Percentiles rank a stretch among this genome's conserved stretches.
Evolutionary conservation across 1,139 yeast species (phyloP).

Genomic region (Zhuliangozyma blackwelliae): DNA sequence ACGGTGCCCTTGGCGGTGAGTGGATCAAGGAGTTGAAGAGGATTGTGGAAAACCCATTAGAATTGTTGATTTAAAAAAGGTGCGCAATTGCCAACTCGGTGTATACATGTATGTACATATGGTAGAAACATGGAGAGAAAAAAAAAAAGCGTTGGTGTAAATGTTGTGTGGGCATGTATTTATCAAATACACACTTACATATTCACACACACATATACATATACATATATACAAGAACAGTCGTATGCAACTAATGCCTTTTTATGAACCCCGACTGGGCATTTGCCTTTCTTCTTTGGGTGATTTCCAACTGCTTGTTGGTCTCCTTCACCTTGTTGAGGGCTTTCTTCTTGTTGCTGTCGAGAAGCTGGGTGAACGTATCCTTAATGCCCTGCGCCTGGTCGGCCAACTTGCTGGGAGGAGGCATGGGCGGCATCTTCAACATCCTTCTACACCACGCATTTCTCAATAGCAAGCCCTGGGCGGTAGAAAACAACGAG

Average conservation of each 20-base stretch:
- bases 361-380: constrained; percentile 35
- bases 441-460: constrained; percentile 51
- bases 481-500: constrained; percentile 69
- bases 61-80: constrained; percentile 63
- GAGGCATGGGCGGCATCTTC: constrained; percentile 63
- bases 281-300: constrained; percentile 32
- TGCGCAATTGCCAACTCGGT: too few species aligned
- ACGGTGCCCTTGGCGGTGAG: constrained; percentile 98
- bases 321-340: constrained; percentile 33
- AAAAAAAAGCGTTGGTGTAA: too few species aligned
- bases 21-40: constrained; percentile 90
- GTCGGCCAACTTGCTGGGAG: constrained; percentile 15
- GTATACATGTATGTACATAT: too few species aligned
- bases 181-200: too few species aligned
- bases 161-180: too few species aligned
- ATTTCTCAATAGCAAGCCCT: constrained; percentile 62
- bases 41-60: constrained; percentile 93
- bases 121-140: too few species aligned
- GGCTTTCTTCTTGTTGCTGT: constrained; percentile 29
- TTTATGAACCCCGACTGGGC: constrained; percentile 35
- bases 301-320: constrained; percentile 35
- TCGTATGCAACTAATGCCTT: constrained; percentile 27
- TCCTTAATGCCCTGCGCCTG: constrained; percentile 27
- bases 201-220: too few species aligned
- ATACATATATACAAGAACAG: too few species aligned